Conservation (phyloP, 306 rosid genomes). For the Inga laurina region DNA sequence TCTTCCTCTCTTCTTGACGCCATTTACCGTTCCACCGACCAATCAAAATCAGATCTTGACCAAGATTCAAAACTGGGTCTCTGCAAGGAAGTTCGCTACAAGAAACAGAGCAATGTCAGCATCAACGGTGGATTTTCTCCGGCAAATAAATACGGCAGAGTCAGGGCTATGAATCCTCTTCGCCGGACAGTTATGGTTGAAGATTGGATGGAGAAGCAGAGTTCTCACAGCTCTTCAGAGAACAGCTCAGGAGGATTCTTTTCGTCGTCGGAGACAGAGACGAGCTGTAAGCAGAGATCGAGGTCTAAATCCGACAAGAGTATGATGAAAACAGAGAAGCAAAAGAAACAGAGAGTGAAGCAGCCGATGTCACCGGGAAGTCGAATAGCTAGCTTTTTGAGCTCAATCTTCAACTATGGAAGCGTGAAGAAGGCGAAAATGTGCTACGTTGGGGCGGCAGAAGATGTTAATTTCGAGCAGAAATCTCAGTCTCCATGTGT, state of each 20-base stretch:
- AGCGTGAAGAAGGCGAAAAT: conserved; percentile 72
- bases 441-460: conserved; percentile 72
- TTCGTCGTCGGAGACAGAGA: conserved; percentile 70
- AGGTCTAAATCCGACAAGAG: conserved; percentile 33
- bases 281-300: conserved; percentile 34
- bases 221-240: conserved; percentile 51
- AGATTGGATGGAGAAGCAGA: conserved; percentile 63
- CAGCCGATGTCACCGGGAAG: conserved; percentile 73
- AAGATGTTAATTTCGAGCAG: conserved; percentile 59
- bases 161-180: conserved; percentile 37
- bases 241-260: conserved; percentile 64
- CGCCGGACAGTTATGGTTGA: conserved; percentile 56
- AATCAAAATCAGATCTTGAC: conserved; percentile 48
- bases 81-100: conserved; percentile 11
- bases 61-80: conserved; percentile 31
- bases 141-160: conserved; percentile 17
- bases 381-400: conserved; percentile 55
- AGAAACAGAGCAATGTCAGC: conserved; percentile 32
- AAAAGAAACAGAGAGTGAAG: conserved; percentile 48
- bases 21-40: conserved; percentile 62
- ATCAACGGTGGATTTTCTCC: background rate
- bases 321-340: conserved; percentile 19
- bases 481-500: conserved; percentile 46
- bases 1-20: conserved; percentile 66
- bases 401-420: conserved; percentile 66